Conservation (phyloP, 306 rosid genomes). For the Phaseolus lunatus region DNA sequence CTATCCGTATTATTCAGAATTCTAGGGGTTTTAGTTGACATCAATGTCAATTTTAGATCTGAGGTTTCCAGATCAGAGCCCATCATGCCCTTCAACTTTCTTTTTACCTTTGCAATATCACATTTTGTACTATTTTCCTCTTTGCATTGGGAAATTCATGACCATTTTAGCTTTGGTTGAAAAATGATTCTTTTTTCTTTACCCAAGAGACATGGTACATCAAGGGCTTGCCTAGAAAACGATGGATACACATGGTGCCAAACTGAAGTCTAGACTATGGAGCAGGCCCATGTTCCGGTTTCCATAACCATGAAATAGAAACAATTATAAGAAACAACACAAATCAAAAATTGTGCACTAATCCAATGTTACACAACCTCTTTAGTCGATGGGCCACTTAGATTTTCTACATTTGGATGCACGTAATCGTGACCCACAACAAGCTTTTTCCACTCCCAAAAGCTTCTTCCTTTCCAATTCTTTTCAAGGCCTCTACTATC, state of each 20-base stretch:
- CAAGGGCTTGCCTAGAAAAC: conserved; percentile 41
- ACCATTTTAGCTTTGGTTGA: conserved; percentile 31
- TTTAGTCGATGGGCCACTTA: conserved; percentile 43
- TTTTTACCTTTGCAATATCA: conserved; percentile 34
- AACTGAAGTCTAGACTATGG: conserved; percentile 19
- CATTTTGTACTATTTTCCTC: conserved; percentile 26
- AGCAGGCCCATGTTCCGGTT: conserved; percentile 52
- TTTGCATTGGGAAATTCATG: conserved; percentile 37
- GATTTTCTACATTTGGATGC: conserved; percentile 45
- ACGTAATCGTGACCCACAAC: conserved; percentile 34
- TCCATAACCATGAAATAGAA: conserved; percentile 37
- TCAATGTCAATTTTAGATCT: conserved; percentile 22
- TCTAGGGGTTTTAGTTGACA: conserved; percentile 31
- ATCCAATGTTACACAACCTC: conserved; percentile 25
- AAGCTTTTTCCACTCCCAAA: conserved; percentile 40
- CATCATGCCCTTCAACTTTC: conserved; percentile 32
- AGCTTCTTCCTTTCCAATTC: conserved; percentile 23
- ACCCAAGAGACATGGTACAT: conserved; percentile 42
- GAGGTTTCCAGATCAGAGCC: conserved; percentile 12
- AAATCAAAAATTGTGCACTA: conserved; percentile 32
- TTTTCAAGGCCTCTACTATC: conserved; percentile 19
- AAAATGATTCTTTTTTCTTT: conserved; percentile 36
- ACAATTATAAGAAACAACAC: conserved; percentile 39
- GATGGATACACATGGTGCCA: conserved; percentile 47
- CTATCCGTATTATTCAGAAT: conserved; percentile 33